phyloP scores from a whole-genome alignment of 768 basidiomycete species.

The Auricularia sp. region DNA sequence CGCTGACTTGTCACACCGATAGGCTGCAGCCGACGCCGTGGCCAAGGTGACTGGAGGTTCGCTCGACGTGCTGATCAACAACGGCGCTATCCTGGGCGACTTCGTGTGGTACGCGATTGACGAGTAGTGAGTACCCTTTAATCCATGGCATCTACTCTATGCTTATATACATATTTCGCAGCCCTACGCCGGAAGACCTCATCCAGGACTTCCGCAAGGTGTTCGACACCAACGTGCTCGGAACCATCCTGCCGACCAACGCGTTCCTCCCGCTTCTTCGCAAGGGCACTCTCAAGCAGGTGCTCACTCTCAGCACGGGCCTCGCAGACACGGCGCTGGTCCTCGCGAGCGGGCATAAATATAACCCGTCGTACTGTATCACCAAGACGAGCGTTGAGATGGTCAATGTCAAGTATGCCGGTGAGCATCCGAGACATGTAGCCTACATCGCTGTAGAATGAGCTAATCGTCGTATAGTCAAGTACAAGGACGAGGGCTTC shows the following conservation, averaged over 20 bases:
- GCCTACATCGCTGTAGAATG: too few relatives aligned
- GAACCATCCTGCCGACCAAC: conserved; percentile 27
- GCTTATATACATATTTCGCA: too few relatives aligned
- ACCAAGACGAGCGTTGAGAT: conserved; percentile 17
- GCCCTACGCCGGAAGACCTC: too few relatives aligned
- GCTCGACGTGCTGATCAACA: conserved; percentile 2
- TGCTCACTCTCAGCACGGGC: conserved; percentile 25
- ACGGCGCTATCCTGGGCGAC: not conserved
- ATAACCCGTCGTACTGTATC: conserved; percentile 21
- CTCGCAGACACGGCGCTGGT: conserved; percentile 21
- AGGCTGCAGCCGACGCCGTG: conserved; percentile 6
- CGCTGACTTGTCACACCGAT: not conserved
- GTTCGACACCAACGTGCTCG: conserved; percentile 27
- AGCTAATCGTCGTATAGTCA: too few relatives aligned
- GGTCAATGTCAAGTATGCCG: conserved; percentile 23
- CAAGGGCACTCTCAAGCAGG: conserved; percentile 6
- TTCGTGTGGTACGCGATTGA: too few relatives aligned
- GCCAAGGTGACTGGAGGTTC: not conserved
- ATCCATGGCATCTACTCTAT: too few relatives aligned
- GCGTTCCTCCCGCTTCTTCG: conserved; percentile 31
- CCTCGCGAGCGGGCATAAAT: conserved; percentile 8
- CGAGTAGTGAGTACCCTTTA: too few relatives aligned
- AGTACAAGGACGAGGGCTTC: conserved; percentile 23
- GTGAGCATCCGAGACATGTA: too few relatives aligned
- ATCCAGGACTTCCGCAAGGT: too few relatives aligned